Percentiles rank a stretch among this genome's conserved stretches.
phyloP scores from a whole-genome alignment of 352 stramenopile species.

The Phytophthora pseudosyringae region DNA sequence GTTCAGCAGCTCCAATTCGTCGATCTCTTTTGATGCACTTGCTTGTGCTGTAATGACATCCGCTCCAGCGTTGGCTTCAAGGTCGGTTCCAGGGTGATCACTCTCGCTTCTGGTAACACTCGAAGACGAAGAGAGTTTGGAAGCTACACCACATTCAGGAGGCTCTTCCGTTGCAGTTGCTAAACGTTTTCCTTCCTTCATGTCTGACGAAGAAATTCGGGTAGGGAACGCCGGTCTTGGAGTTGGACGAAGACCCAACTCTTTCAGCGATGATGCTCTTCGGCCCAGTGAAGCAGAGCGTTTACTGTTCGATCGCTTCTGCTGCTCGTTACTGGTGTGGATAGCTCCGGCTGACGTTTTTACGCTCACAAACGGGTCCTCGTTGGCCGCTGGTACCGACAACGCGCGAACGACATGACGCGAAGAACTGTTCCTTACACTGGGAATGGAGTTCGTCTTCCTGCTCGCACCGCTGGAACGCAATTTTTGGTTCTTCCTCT shows the following conservation, averaged over 20 bases:
- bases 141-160: background rate
- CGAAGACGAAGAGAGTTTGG: background rate
- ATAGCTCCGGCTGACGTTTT: background rate
- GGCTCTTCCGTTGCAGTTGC: background rate
- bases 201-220: conserved; percentile 7
- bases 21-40: background rate
- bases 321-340: background rate
- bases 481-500: conserved; percentile 46
- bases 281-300: no score
- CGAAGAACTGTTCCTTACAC: background rate
- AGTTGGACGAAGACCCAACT: conserved; percentile 1
- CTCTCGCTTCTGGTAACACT: background rate
- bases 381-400: background rate
- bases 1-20: conserved; percentile 60
- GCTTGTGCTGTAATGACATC: background rate
- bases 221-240: conserved; percentile 20
- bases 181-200: background rate
- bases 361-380: background rate
- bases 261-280: background rate
- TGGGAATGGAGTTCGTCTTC: background rate
- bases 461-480: background rate
- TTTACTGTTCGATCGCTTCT: no score
- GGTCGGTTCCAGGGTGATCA: background rate
- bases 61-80: background rate
- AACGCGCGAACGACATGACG: background rate